Conservation (phyloP, 352 stramenopile species). For the Globisporangium mamillatum region DNA sequence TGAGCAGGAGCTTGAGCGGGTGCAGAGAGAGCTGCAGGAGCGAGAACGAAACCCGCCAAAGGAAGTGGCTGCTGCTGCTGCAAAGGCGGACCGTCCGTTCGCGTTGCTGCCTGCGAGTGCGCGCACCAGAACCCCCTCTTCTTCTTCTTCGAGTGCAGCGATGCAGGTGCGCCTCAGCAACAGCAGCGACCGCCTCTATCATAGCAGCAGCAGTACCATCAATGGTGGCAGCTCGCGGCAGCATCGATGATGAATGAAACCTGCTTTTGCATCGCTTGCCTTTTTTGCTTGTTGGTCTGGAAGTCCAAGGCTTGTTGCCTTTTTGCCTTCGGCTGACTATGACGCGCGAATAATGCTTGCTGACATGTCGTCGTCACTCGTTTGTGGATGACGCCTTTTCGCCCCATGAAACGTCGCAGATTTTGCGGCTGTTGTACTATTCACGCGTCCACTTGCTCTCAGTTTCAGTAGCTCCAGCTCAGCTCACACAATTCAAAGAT, state of each 20-base stretch:
- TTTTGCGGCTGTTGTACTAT: not conserved
- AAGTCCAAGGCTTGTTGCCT: not conserved
- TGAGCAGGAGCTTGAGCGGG: conserved; percentile 20
- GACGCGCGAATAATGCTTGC: conserved; percentile 5
- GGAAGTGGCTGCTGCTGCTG: not conserved
- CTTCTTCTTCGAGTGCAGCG: not conserved
- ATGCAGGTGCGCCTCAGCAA: not conserved
- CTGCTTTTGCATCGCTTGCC: not conserved
- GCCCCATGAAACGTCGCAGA: conserved; percentile 5
- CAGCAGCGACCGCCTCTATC: not conserved
- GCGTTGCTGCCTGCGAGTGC: conserved; percentile 14
- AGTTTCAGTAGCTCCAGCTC: not conserved
- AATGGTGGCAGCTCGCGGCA: not conserved
- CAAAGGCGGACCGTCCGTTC: conserved; percentile 11
- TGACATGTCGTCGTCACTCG: conserved; percentile 3
- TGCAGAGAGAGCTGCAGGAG: conserved; percentile 18
- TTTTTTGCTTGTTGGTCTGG: not conserved
- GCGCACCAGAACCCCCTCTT: conserved; percentile 1
- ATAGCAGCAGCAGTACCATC: not conserved
- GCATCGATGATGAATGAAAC: conserved; percentile 8
- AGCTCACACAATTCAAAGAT: conserved; percentile 22
- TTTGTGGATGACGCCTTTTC: not conserved
- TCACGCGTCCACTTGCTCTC: not conserved
- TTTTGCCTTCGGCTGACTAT: not conserved
- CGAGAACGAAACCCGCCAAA: conserved; percentile 7